phyloP scores from a whole-genome alignment of 345 rosid species.

The Citrus maxima region DNA sequence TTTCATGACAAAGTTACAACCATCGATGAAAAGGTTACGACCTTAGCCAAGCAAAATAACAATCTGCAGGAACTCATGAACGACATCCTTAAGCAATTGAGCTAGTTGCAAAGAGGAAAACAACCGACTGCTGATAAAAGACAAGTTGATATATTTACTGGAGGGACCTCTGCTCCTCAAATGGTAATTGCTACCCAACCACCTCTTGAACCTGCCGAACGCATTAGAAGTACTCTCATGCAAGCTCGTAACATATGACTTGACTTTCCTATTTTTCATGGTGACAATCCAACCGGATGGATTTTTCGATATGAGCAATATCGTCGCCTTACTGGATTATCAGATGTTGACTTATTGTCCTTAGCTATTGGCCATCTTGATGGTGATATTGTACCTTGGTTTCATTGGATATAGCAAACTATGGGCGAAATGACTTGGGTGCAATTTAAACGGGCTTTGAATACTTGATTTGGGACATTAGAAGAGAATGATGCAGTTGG shows the following conservation, averaged over 20 bases:
- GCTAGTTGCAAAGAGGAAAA: too few relatives aligned
- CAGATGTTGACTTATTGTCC: background rate
- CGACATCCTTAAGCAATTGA: too few relatives aligned
- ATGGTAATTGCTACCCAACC: too few relatives aligned
- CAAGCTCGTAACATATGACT: background rate
- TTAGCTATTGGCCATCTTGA: background rate
- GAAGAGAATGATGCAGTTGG: background rate
- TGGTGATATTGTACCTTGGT: background rate
- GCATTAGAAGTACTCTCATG: too few relatives aligned
- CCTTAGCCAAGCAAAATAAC: too few relatives aligned
- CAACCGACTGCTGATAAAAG: too few relatives aligned
- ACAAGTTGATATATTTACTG: too few relatives aligned
- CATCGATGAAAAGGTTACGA: too few relatives aligned
- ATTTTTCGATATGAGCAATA: background rate
- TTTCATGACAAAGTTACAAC: too few relatives aligned
- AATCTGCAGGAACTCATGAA: background rate
- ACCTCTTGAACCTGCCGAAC: too few relatives aligned
- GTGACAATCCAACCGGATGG: background rate
- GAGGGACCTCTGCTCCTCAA: too few relatives aligned
- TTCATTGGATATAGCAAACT: background rate
- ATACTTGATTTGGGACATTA: background rate
- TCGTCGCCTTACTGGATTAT: background rate
- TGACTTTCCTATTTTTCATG: background rate
- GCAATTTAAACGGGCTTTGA: background rate
- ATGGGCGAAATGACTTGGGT: background rate